A percentile compares a stretch with the other conserved stretches of the same genome.
Evolutionary conservation across 2,329 filamentous ascomycete species (phyloP).

Genomic region (Paraphoma sp.): DNA sequence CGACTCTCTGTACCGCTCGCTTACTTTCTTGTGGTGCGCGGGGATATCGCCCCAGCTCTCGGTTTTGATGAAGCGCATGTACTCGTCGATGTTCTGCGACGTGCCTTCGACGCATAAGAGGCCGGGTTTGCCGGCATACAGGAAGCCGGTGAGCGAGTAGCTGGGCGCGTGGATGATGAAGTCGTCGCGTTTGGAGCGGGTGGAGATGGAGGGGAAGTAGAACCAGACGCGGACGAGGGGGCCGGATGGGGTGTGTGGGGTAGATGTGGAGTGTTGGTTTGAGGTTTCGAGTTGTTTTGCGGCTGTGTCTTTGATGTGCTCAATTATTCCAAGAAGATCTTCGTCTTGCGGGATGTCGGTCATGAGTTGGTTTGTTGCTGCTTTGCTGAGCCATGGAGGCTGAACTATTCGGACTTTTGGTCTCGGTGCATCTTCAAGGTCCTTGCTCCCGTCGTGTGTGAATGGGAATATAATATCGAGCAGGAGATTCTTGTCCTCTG

Average conservation of each 20-base stretch:
- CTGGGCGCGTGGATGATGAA: conserved; percentile 60
- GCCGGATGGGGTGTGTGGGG: not conserved
- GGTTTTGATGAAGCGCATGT: conserved; percentile 69
- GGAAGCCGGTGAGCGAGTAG: conserved; percentile 64
- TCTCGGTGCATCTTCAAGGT: conserved; percentile 23
- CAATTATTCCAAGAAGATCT: conserved; percentile 30
- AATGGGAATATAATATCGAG: conserved; percentile 31
- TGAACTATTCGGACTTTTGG: conserved; percentile 31
- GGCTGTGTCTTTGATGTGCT: conserved; percentile 28
- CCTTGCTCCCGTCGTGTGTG: conserved; percentile 5
- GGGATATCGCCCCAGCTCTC: conserved; percentile 70
- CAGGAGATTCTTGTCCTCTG: conserved; percentile 10
- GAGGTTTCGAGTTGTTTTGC: conserved; percentile 4
- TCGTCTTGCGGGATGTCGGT: conserved; percentile 9
- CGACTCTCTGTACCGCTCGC: conserved; percentile 59
- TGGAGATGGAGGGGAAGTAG: conserved; percentile 68
- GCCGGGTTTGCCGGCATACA: conserved; percentile 67
- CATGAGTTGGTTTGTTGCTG: conserved; percentile 24
- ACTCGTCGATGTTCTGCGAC: conserved; percentile 59
- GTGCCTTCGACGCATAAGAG: conserved; percentile 60
- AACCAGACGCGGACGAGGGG: conserved; percentile 64
- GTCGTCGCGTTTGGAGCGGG: conserved; percentile 64
- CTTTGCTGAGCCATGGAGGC: conserved; percentile 31
- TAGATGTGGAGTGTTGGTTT: not conserved
- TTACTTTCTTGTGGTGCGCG: conserved; percentile 67